Percentiles rank a stretch among this genome's conserved stretches.
phyloP scores from a whole-genome alignment of 1,284 basidiomycete genomes.

The Clitocybe nebularis region DNA sequence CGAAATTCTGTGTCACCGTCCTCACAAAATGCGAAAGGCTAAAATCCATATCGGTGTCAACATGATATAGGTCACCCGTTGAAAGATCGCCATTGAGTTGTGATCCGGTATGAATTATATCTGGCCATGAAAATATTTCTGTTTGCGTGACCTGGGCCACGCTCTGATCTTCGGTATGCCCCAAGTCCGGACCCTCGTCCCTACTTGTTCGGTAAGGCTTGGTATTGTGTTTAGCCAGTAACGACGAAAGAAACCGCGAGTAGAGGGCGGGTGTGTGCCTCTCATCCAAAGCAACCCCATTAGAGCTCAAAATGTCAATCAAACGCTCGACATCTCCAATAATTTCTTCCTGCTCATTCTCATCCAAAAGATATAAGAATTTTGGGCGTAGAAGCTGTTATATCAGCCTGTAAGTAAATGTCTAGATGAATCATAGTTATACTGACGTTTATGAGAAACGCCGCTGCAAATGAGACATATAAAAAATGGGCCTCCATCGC shows the following conservation, averaged over 20 bases:
- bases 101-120: conserved; percentile 23
- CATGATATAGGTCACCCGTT: conserved; percentile 18
- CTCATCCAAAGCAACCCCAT: conserved; percentile 44
- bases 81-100: conserved; percentile 14
- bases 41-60: conserved; percentile 37
- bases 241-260: conserved; percentile 44
- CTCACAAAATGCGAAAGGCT: conserved; percentile 38
- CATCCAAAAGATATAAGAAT: conserved; percentile 38
- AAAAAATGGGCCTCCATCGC: conserved; percentile 52
- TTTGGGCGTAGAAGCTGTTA: conserved; percentile 46
- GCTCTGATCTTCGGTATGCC: conserved; percentile 21
- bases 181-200: conserved; percentile 15
- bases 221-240: conserved; percentile 39
- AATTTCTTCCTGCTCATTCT: conserved; percentile 38
- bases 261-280: conserved; percentile 50
- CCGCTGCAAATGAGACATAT: conserved; percentile 57
- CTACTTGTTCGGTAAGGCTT: conserved; percentile 9
- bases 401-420: neutral
- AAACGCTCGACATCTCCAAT: conserved; percentile 37
- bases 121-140: conserved; percentile 36
- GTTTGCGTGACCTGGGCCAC: conserved; percentile 23
- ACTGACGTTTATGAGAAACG: conserved; percentile 53
- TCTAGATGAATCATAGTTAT: neutral
- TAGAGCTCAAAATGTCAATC: conserved; percentile 43
- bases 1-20: conserved; percentile 28